These are phyloP conservation scores for Fonsecaea nubica DNA, from an alignment of 2,329 filamentous ascomycete genomes.

Conservation along the genomic window DNA sequence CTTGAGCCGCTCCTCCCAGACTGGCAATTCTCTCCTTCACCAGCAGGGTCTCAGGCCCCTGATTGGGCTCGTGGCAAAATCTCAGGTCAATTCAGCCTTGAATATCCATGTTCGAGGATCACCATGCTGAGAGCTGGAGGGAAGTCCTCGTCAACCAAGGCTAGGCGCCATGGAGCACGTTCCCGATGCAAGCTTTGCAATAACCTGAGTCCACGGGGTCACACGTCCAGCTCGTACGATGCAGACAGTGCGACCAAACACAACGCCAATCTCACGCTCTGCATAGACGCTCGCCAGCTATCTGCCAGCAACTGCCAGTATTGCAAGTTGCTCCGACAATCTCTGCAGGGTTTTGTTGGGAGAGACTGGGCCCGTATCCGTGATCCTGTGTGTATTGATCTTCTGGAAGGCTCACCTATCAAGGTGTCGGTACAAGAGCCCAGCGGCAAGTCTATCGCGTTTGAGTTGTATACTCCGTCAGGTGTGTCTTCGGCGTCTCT, in stretches of 20 bases:
- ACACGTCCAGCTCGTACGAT: background rate
- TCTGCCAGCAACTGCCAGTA: background rate
- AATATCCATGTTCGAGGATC: background rate
- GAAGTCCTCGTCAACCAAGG: background rate
- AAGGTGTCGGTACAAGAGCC: background rate
- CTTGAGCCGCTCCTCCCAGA: background rate
- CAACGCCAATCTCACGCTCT: background rate
- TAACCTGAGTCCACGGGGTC: background rate
- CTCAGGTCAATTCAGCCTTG: background rate
- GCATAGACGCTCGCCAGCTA: background rate
- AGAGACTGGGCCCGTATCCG: background rate
- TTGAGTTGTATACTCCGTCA: constrained; percentile 2
- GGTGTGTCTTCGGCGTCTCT: background rate
- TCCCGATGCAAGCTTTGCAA: constrained; percentile 1
- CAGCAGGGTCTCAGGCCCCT: background rate
- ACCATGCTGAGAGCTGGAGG: background rate
- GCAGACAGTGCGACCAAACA: background rate
- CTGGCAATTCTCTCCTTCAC: background rate
- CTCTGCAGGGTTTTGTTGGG: background rate
- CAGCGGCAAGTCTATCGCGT: background rate
- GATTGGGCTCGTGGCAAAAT: background rate
- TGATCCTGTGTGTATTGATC: background rate
- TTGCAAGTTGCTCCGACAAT: background rate
- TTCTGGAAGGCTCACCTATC: background rate
- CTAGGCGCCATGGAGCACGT: background rate